phyloP scores from a whole-genome alignment of 306 rosid genomes.

The Vicia faba region DNA sequence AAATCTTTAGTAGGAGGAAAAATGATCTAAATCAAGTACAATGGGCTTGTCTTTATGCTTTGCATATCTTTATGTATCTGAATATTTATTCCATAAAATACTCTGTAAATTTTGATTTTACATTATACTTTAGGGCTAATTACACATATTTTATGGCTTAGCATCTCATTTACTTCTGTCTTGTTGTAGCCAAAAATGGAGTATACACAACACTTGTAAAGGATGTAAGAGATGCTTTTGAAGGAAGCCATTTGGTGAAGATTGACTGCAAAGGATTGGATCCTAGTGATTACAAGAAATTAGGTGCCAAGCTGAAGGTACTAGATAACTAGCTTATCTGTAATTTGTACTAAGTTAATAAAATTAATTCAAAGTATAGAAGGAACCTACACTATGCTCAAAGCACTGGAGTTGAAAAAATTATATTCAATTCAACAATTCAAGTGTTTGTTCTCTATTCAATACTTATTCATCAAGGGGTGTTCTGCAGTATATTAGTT shows the following conservation, averaged over 20 bases:
- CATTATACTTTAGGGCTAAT: constrained; percentile 4
- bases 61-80: constrained; percentile 1
- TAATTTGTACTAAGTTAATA: constrained; percentile 9
- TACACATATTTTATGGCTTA: constrained; percentile 19
- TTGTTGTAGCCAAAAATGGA: constrained; percentile 82
- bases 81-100: constrained; percentile 29
- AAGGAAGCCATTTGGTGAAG: constrained; percentile 84
- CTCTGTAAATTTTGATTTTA: not conserved
- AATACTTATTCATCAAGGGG: not conserved
- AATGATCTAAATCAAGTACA: constrained; percentile 24
- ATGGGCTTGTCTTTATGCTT: constrained; percentile 16
- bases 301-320: constrained; percentile 95
- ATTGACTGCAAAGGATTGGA: constrained; percentile 87
- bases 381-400: not conserved
- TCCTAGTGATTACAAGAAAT: constrained; percentile 91
- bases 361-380: constrained; percentile 10
- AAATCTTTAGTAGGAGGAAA: constrained; percentile 22
- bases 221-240: constrained; percentile 86
- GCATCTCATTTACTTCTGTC: constrained; percentile 36
- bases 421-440: not conserved
- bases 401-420: constrained; percentile 16
- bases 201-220: constrained; percentile 72
- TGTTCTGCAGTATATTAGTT: constrained; percentile 9
- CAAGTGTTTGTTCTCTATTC: constrained; percentile 4
- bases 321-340: constrained; percentile 18